Evolutionary conservation across 139 green algal species (phyloP).

Genomic region (Bryopsis sp.): DNA sequence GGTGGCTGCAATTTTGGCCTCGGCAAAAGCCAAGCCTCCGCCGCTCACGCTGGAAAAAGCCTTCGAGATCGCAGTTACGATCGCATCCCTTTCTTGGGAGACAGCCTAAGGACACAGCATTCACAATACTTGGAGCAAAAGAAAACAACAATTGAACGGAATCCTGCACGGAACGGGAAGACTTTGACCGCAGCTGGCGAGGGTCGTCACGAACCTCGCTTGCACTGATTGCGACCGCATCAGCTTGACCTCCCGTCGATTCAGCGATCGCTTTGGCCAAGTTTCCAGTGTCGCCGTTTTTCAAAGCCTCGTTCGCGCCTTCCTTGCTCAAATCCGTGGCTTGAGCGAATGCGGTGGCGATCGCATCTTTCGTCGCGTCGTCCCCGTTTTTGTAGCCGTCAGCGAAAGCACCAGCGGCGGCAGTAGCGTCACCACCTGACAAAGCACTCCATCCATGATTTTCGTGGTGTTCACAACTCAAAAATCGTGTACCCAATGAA

Average conservation of each 20-base stretch:
- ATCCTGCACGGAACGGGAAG: background rate
- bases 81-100: background rate
- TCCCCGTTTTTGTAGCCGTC: background rate
- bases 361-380: background rate
- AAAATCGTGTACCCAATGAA: no score
- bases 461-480: background rate
- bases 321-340: background rate
- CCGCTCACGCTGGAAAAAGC: background rate
- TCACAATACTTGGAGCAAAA: no score
- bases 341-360: background rate
- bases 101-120: slow-evolving; percentile 16
- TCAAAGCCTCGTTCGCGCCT: background rate
- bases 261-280: background rate
- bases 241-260: background rate
- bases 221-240: background rate
- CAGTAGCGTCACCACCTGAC: no score
- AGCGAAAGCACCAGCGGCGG: background rate
- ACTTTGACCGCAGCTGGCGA: background rate
- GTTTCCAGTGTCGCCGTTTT: background rate
- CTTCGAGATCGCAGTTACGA: background rate
- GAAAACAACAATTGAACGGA: no score
- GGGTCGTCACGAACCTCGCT: slow-evolving; percentile 3
- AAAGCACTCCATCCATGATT: no score
- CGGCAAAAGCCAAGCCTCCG: background rate
- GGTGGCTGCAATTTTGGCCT: background rate